Evolutionary conservation across 2,329 filamentous ascomycete species (phyloP), one percentile per base, ranked within the genome.

Genomic region (Colletotrichum tropicale): DNA sequence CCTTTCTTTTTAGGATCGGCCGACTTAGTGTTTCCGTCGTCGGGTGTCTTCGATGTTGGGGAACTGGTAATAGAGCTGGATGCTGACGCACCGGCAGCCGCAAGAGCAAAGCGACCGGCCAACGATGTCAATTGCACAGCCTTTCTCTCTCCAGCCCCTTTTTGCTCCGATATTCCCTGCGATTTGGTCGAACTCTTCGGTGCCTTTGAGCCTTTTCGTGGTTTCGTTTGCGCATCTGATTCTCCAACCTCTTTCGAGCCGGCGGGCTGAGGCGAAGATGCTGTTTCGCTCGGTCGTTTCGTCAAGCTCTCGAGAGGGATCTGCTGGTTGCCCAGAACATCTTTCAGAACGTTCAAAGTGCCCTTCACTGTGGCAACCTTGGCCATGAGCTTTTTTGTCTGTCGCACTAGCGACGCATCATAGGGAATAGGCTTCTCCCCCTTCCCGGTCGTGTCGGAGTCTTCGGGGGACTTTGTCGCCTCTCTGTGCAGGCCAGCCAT

Each of bases 261-360:
- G 38, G 38, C 28, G 15, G 52, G 24, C 64, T 65, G 21, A 24
- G 24, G 38, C n/a, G 58, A 15, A 8, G 43, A 21, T 16, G 43
- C 48, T 24, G 65, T 74, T n/a, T 62, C 32, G 18, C 66, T 70
- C 32, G 72, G 38, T 48, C 73, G 56, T 52, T 76, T 76, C 28
- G 58, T 52, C 61, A 78, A 70, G n/a, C 71, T 73, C 36, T 65
- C 70, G 6, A 78, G 67, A 24, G 75, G 56, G 13, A 78, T 78
- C 7, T 77, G 60, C 78, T 84, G 83, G 12, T 78, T 78, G 36
- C 78, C 77, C 38, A 87, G 81, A 28, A 86, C 85, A 52, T 81
- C 83, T 76, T 84, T 84, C 66, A 87, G 77, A 6, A 85, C 81
- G 16, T 79, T 76, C 66, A 87, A 78, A 16, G 85, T 85, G 18